Conservation (phyloP, 2,329 filamentous ascomycete species). For the Epichloe hybrida region DNA sequence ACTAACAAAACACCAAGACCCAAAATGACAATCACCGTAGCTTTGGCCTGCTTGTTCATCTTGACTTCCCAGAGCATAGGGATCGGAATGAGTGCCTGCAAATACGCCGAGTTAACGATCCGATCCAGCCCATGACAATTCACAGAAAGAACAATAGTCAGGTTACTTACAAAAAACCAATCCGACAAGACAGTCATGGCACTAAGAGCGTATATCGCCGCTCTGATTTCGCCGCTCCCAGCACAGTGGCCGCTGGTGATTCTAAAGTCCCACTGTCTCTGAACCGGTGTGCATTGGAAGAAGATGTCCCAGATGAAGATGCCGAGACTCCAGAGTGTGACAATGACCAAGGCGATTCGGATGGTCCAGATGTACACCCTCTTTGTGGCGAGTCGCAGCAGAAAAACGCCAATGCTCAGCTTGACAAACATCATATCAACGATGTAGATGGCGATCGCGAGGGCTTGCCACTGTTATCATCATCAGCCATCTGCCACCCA, state of each 20-base stretch:
- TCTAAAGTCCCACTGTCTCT: conserved; percentile 39
- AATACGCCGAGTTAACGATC: neutral
- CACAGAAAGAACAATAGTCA: neutral
- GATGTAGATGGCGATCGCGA: conserved; percentile 36
- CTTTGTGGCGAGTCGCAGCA: conserved; percentile 32
- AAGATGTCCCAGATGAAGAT: conserved; percentile 40
- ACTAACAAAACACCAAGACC: conserved; percentile 32
- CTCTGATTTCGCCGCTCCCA: conserved; percentile 28
- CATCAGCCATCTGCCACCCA: neutral
- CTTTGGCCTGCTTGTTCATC: conserved; percentile 38
- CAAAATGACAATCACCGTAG: conserved; percentile 35
- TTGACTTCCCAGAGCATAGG: conserved; percentile 42
- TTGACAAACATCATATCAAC: conserved; percentile 44
- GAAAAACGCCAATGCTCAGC: conserved; percentile 39
- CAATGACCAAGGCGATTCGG: conserved; percentile 29
- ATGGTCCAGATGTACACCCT: conserved; percentile 36
- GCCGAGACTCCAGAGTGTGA: conserved; percentile 31
- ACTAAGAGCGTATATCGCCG: conserved; percentile 37
- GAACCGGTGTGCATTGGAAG: conserved; percentile 36
- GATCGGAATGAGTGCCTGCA: conserved; percentile 35
- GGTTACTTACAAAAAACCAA: conserved; percentile 32
- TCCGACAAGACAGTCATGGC: conserved; percentile 40
- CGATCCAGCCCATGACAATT: neutral
- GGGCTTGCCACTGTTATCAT: conserved; percentile 31
- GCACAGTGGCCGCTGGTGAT: conserved; percentile 30